Evolutionary conservation across 345 rosid species (phyloP).

Genomic region (Salix koriyanagi): DNA sequence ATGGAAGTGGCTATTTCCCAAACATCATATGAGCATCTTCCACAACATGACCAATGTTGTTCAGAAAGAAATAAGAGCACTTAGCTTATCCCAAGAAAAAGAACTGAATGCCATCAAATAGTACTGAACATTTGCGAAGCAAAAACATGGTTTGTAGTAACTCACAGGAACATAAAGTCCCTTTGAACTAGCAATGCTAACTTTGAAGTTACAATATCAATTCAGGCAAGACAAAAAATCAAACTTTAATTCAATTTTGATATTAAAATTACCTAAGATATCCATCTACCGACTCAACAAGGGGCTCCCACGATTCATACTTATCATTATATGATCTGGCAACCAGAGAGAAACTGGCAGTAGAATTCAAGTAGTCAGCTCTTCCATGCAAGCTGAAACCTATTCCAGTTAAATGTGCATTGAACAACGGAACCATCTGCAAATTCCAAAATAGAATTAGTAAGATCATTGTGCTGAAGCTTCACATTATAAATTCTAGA

Average conservation of each 20-base stretch:
- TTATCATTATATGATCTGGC: constrained; percentile 93
- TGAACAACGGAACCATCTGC: constrained; percentile 98
- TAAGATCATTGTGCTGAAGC: too few relatives aligned
- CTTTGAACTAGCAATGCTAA: too few relatives aligned
- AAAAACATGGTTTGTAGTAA: too few relatives aligned
- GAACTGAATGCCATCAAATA: too few relatives aligned
- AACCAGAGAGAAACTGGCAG: constrained; percentile 72
- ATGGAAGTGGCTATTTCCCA: background rate
- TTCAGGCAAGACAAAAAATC: background rate
- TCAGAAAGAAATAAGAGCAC: background rate
- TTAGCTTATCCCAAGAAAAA: too few relatives aligned
- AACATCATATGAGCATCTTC: background rate
- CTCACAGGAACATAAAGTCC: too few relatives aligned
- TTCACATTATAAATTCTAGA: too few relatives aligned
- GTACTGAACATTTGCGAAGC: too few relatives aligned
- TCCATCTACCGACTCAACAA: constrained; percentile 82
- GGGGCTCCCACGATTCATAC: constrained; percentile 92
- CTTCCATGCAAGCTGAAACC: constrained; percentile 72
- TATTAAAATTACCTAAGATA: constrained; percentile 54
- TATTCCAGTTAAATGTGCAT: constrained; percentile 64
- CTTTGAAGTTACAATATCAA: too few relatives aligned
- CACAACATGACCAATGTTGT: background rate
- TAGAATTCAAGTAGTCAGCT: constrained; percentile 55
- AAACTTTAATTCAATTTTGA: background rate
- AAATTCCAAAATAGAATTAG: constrained; percentile 6